A percentile compares a stretch with the other conserved stretches of the same genome.
Evolutionary conservation across 2,329 filamentous ascomycete species (phyloP).

Genomic region (Colletotrichum lini): DNA sequence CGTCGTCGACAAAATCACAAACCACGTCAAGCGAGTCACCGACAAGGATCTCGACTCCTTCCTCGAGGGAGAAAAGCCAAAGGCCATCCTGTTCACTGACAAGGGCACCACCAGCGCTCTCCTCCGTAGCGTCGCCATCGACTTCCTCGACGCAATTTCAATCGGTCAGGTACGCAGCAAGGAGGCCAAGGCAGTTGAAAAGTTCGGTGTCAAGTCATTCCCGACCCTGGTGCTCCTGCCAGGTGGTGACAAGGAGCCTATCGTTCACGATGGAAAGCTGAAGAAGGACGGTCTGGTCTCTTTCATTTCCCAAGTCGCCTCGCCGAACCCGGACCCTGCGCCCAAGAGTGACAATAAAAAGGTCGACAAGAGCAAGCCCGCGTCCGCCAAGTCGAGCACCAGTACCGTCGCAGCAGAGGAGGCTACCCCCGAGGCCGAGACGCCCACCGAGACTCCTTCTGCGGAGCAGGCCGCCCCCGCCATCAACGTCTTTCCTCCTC

Average conservation of each 20-base stretch:
- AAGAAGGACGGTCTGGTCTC: slow-evolving; percentile 86
- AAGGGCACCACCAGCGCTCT: slow-evolving; percentile 91
- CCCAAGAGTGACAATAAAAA: slow-evolving; percentile 64
- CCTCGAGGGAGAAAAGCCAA: slow-evolving; percentile 79
- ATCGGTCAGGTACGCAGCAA: slow-evolving; percentile 89
- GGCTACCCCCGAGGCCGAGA: slow-evolving; percentile 47
- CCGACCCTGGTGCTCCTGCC: slow-evolving; percentile 87
- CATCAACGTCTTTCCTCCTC: slow-evolving; percentile 65
- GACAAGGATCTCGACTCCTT: slow-evolving; percentile 86
- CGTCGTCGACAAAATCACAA: slow-evolving; percentile 89
- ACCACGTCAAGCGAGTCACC: slow-evolving; percentile 86
- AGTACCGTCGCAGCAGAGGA: slow-evolving; percentile 43
- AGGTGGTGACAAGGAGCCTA: slow-evolving; percentile 75
- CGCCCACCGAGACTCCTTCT: slow-evolving; percentile 55
- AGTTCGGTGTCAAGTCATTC: slow-evolving; percentile 83
- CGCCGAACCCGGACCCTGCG: slow-evolving; percentile 84
- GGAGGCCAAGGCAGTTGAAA: slow-evolving; percentile 78
- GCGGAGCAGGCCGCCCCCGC: slow-evolving; percentile 48
- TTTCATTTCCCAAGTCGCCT: slow-evolving; percentile 84
- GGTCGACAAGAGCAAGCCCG: slow-evolving; percentile 52
- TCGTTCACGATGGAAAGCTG: slow-evolving; percentile 85
- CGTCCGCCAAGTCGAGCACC: slow-evolving; percentile 28
- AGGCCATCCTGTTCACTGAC: slow-evolving; percentile 92
- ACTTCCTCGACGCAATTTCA: slow-evolving; percentile 85
- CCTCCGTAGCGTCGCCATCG: slow-evolving; percentile 87